Evolutionary conservation across 2,329 filamentous ascomycete species (phyloP).

Genomic region (Penicillium thymicola): DNA sequence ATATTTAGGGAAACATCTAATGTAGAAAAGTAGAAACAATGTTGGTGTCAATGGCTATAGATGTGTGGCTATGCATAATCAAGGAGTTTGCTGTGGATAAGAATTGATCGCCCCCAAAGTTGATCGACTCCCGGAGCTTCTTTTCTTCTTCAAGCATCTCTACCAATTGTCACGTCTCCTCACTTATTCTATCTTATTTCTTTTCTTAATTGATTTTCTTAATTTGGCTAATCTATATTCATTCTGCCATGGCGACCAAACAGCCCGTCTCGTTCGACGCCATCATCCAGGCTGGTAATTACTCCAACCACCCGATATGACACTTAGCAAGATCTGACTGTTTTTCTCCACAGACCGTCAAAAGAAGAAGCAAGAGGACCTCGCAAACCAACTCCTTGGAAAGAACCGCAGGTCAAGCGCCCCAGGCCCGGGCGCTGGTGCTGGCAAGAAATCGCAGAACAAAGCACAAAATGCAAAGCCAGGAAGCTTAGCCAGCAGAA

Average conservation of each 20-base stretch:
- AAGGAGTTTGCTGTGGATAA: neutral
- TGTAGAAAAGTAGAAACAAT: neutral
- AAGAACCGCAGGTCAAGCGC: constrained; percentile 50
- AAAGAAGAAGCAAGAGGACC: constrained; percentile 54
- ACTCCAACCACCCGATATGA: neutral
- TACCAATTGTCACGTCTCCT: neutral
- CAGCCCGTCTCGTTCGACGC: constrained; percentile 47
- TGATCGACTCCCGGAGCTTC: constrained; percentile 11
- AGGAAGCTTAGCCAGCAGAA: constrained; percentile 56
- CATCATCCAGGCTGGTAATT: constrained; percentile 51
- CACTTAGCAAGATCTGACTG: constrained; percentile 6
- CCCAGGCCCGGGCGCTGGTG: constrained; percentile 41
- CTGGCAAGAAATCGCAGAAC: constrained; percentile 20
- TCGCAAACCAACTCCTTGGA: constrained; percentile 60
- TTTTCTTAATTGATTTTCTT: neutral
- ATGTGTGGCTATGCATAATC: neutral
- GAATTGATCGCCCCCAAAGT: neutral
- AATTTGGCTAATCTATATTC: neutral
- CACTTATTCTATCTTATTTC: neutral
- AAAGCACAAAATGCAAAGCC: constrained; percentile 44
- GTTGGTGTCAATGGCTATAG: neutral
- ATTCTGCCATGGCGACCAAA: constrained; percentile 36
- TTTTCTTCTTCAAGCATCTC: constrained; percentile 9
- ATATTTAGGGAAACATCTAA: neutral
- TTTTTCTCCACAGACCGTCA: constrained; percentile 44